These are phyloP conservation scores for Tylopilus orsonianus DNA, from an alignment of 1,284 basidiomycete species.

Conservation along the genomic window DNA sequence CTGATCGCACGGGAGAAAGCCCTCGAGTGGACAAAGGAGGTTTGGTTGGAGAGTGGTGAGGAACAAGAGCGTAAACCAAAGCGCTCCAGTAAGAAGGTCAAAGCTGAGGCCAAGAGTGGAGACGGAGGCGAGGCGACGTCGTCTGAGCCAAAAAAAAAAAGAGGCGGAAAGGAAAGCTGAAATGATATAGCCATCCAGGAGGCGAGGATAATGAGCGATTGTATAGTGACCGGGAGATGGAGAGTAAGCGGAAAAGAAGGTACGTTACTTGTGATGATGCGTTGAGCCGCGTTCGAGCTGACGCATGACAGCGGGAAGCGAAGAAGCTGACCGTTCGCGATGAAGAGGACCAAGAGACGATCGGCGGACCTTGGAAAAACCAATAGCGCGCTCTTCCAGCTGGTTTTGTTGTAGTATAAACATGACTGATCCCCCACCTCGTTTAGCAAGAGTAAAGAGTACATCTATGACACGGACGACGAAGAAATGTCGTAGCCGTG, in stretches of 20 bases:
- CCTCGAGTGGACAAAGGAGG: slow-evolving; percentile 68
- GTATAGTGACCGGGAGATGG: slow-evolving; percentile 70
- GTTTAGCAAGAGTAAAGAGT: slow-evolving; percentile 74
- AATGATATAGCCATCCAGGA: slow-evolving; percentile 40
- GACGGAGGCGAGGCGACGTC: slow-evolving; percentile 51
- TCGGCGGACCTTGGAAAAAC: slow-evolving; percentile 59
- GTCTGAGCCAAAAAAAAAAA: slow-evolving; percentile 49
- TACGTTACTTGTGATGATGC: slow-evolving; percentile 25
- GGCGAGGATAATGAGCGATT: slow-evolving; percentile 53
- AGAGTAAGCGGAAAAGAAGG: slow-evolving; percentile 67
- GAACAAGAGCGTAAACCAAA: slow-evolving; percentile 68
- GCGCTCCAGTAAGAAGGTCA: slow-evolving; percentile 53
- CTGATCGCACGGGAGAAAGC: slow-evolving; percentile 77
- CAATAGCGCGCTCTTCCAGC: slow-evolving; percentile 57
- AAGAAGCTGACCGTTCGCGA: slow-evolving; percentile 76
- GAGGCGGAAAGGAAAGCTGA: slow-evolving; percentile 47
- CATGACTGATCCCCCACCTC: neutral
- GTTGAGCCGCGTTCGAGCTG: neutral
- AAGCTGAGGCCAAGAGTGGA: slow-evolving; percentile 55
- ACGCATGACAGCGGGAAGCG: slow-evolving; percentile 39
- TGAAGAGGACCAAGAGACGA: slow-evolving; percentile 68
- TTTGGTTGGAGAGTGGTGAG: slow-evolving; percentile 71
- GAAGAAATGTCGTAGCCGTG: slow-evolving; percentile 58
- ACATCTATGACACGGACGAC: slow-evolving; percentile 76
- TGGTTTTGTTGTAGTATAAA: neutral